These are phyloP conservation scores for Penicillium crustosum DNA, from an alignment of 2,329 filamentous ascomycete species.

Conservation along the genomic window DNA sequence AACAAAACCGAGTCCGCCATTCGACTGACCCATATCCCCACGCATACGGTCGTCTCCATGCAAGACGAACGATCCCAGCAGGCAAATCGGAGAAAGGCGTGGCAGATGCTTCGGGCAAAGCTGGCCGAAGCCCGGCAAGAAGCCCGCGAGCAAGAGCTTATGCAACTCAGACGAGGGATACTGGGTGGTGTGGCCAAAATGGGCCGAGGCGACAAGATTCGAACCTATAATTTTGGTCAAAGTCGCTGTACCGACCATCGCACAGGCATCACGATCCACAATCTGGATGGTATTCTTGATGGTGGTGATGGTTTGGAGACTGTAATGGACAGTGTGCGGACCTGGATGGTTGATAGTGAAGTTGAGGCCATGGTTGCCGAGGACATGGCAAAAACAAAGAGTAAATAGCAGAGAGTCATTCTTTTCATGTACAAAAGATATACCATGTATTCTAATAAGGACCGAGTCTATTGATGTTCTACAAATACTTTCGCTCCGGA, in stretches of 20 bases:
- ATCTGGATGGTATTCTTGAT: slow-evolving; percentile 74
- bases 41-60: slow-evolving; percentile 82
- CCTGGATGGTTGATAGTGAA: slow-evolving; percentile 74
- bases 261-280: slow-evolving; percentile 74
- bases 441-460: slow-evolving; percentile 21
- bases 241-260: slow-evolving; percentile 87
- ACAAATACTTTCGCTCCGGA: slow-evolving; percentile 81
- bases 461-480: slow-evolving; percentile 22
- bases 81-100: slow-evolving; percentile 83
- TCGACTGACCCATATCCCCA: slow-evolving; percentile 85
- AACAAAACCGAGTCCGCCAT: slow-evolving; percentile 98
- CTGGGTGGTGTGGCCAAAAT: slow-evolving; percentile 74
- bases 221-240: slow-evolving; percentile 81
- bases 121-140: slow-evolving; percentile 79
- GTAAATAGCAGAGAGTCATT: slow-evolving; percentile 5
- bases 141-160: slow-evolving; percentile 77
- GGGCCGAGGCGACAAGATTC: slow-evolving; percentile 88
- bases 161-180: slow-evolving; percentile 71
- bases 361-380: slow-evolving; percentile 68
- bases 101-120: slow-evolving; percentile 78
- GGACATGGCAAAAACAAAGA: slow-evolving; percentile 52
- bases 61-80: slow-evolving; percentile 91
- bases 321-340: slow-evolving; percentile 74
- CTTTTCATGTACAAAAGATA: slow-evolving; percentile 8
- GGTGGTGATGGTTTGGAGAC: slow-evolving; percentile 71